Evolutionary conservation across 2,329 filamentous ascomycete species (phyloP).

Genomic region (Fusarium sp.): DNA sequence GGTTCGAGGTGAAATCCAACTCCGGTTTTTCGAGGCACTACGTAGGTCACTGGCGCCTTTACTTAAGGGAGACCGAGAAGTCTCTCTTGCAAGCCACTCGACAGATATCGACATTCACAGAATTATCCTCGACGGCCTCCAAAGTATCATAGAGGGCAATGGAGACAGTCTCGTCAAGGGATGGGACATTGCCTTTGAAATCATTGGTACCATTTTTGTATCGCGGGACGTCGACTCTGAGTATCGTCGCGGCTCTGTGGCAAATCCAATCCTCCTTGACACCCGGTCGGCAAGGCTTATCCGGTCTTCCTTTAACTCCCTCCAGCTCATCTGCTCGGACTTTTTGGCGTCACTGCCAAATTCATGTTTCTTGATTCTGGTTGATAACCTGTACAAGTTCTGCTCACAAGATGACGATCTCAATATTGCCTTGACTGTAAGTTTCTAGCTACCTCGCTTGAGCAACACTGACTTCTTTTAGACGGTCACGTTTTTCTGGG

Average conservation of each 20-base stretch:
- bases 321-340: conserved; percentile 95
- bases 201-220: conserved; percentile 86
- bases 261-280: conserved; percentile 57
- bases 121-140: conserved; percentile 83
- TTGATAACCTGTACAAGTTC: conserved; percentile 91
- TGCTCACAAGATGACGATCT: conserved; percentile 91
- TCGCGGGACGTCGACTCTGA: conserved; percentile 56
- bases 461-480: conserved; percentile 52
- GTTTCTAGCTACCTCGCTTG: conserved; percentile 43
- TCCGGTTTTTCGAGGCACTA: conserved; percentile 78
- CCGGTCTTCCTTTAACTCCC: conserved; percentile 87
- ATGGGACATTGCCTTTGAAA: conserved; percentile 88
- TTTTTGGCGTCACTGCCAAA: conserved; percentile 83
- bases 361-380: conserved; percentile 81
- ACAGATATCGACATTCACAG: conserved; percentile 86
- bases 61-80: conserved; percentile 66
- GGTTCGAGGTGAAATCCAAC: conserved; percentile 74
- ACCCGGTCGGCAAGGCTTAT: conserved; percentile 82
- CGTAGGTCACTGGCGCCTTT: conserved; percentile 71
- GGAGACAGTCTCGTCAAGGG: conserved; percentile 87
- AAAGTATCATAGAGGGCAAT: conserved; percentile 87
- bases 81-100: conserved; percentile 70
- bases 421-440: conserved; percentile 92
- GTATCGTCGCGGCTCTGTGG: conserved; percentile 50
- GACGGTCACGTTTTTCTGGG: conserved; percentile 97